Evolutionary conservation across 2,329 filamentous ascomycete genomes (phyloP).

Genomic region (Trichoderma gracile): DNA sequence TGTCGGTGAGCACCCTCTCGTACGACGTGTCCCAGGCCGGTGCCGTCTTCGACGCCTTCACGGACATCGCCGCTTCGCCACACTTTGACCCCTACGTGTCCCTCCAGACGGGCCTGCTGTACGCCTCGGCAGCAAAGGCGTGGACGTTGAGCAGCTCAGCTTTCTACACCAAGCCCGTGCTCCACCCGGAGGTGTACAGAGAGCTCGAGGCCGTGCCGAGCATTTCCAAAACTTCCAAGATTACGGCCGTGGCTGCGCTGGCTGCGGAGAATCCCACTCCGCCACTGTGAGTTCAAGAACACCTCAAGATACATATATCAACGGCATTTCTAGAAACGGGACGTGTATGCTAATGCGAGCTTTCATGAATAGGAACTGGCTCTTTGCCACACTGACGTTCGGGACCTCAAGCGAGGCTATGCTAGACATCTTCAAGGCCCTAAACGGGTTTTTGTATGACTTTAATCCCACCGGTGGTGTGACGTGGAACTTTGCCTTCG

Average conservation of each 20-base stretch:
- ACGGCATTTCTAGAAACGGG: too few species aligned
- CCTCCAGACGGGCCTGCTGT: conserved; percentile 30
- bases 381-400: conserved; percentile 9
- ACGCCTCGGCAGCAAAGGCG: conserved; percentile 23
- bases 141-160: conserved; percentile 29
- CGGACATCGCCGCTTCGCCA: conserved; percentile 27
- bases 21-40: conserved; percentile 31
- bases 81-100: conserved; percentile 31
- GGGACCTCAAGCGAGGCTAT: conserved; percentile 11
- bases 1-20: conserved; percentile 43
- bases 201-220: background rate
- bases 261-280: conserved; percentile 13
- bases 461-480: conserved; percentile 11
- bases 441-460: conserved; percentile 3
- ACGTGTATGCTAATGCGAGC: background rate
- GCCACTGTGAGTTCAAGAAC: background rate
- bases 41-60: conserved; percentile 30
- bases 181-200: conserved; percentile 1
- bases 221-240: background rate
- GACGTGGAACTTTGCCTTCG: conserved; percentile 13
- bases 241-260: background rate
- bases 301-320: background rate
- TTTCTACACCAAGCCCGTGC: conserved; percentile 27
- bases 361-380: conserved; percentile 10
- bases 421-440: conserved; percentile 11